Conservation (phyloP, 148 eudicot species). For the Vaccinium vitisidaea region DNA sequence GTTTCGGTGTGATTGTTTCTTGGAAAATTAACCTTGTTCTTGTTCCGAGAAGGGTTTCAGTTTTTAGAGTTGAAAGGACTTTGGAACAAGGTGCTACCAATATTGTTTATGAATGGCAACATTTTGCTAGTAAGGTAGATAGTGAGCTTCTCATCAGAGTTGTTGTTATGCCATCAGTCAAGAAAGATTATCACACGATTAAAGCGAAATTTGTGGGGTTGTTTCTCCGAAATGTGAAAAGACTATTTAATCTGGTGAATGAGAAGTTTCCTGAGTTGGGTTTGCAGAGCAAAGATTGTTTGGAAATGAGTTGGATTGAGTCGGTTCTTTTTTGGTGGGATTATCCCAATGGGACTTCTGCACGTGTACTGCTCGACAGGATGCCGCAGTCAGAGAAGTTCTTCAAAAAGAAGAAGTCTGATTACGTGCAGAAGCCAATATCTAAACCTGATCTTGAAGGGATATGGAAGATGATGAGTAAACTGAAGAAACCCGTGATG, state of each 20-base stretch:
- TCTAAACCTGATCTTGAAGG: slow-evolving; percentile 25
- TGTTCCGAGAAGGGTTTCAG: slow-evolving; percentile 11
- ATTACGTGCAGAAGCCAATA: slow-evolving; percentile 31
- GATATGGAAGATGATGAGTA: slow-evolving; percentile 37
- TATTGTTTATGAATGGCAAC: not conserved
- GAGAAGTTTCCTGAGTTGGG: slow-evolving; percentile 29
- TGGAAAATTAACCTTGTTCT: slow-evolving; percentile 12
- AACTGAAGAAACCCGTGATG: slow-evolving; percentile 9
- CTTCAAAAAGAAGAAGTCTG: slow-evolving; percentile 27
- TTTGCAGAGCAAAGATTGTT: slow-evolving; percentile 20
- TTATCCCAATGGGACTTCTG: slow-evolving; percentile 13
- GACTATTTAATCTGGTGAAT: slow-evolving; percentile 15
- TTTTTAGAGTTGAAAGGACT: slow-evolving; percentile 5
- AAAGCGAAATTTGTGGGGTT: slow-evolving; percentile 22
- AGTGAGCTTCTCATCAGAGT: not conserved
- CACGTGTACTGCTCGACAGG: slow-evolving; percentile 23
- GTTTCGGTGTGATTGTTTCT: slow-evolving; percentile 24
- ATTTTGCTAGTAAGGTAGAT: not conserved
- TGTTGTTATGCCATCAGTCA: not conserved
- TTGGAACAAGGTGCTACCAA: slow-evolving; percentile 13
- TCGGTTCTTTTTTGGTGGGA: slow-evolving; percentile 22
- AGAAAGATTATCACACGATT: slow-evolving; percentile 15
- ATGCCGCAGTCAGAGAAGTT: not conserved
- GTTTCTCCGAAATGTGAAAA: slow-evolving; percentile 24
- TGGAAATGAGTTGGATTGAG: slow-evolving; percentile 39